A percentile compares a stretch with the other conserved stretches of the same genome.
Conservation (phyloP, 805 yeast species). For the Starmerella bombicola region DNA sequence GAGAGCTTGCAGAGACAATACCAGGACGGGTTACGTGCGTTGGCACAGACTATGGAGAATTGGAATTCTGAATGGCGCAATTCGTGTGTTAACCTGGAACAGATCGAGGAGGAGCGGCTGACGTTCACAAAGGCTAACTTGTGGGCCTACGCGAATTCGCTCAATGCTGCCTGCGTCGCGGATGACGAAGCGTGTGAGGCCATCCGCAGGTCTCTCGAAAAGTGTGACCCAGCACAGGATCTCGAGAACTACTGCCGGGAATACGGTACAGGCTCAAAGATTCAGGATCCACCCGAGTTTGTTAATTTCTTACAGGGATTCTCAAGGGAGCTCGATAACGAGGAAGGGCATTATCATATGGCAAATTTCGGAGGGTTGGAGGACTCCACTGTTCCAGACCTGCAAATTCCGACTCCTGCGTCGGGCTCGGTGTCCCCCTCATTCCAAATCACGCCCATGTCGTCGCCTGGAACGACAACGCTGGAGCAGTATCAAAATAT, state of each 20-base stretch:
- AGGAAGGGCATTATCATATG: conserved; percentile 23
- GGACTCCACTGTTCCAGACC: conserved; percentile 4
- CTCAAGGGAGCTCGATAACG: conserved; percentile 24
- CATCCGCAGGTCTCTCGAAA: conserved; percentile 54
- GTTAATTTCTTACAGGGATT: conserved; percentile 45
- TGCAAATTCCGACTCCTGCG: conserved; percentile 4
- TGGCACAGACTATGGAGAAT: conserved; percentile 44
- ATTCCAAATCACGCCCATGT: background rate
- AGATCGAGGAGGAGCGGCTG: conserved; percentile 58
- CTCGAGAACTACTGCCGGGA: conserved; percentile 40
- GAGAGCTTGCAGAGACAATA: conserved; percentile 42
- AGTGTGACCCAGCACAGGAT: conserved; percentile 51
- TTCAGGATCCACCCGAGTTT: conserved; percentile 48
- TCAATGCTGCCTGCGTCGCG: conserved; percentile 63
- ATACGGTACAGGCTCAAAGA: conserved; percentile 53
- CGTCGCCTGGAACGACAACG: background rate
- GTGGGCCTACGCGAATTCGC: conserved; percentile 66
- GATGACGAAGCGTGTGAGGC: conserved; percentile 68
- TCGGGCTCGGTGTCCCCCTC: background rate
- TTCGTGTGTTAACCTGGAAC: conserved; percentile 50
- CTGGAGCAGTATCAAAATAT: background rate
- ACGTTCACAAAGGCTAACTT: conserved; percentile 55
- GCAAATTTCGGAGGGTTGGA: conserved; percentile 28
- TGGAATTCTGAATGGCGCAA: conserved; percentile 66
- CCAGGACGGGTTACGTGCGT: conserved; percentile 40